A percentile compares a stretch with the other conserved stretches of the same genome.
phyloP scores from a whole-genome alignment of 306 rosid genomes.

The Sicyos edulis region DNA sequence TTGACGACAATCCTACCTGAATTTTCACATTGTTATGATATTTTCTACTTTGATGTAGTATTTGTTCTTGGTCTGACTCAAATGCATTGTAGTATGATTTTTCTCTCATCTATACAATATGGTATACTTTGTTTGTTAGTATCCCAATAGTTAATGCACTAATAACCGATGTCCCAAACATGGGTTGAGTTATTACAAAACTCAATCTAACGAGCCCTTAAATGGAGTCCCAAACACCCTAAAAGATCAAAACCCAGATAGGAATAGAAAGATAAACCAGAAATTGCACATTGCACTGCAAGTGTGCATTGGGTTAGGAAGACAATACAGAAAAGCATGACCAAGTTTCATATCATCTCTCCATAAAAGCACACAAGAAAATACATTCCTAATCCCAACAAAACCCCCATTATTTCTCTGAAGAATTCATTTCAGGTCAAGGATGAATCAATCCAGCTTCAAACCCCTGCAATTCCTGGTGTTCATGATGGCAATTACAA shows the following conservation, averaged over 20 bases:
- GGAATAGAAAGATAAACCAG: neutral
- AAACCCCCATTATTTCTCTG: neutral
- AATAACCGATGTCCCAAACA: too few relatives aligned
- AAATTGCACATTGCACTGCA: conserved; percentile 31
- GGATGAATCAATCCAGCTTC: conserved; percentile 24
- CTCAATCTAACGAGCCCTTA: too few relatives aligned
- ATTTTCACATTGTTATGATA: too few relatives aligned
- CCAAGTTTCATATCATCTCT: conserved; percentile 27
- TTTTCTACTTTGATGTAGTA: too few relatives aligned
- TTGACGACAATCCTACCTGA: too few relatives aligned
- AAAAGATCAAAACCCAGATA: neutral
- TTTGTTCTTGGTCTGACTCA: too few relatives aligned
- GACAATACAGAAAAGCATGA: conserved; percentile 24
- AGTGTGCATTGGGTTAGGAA: conserved; percentile 45
- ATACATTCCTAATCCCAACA: neutral
- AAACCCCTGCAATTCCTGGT: conserved; percentile 32
- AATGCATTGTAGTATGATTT: too few relatives aligned
- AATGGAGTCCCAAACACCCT: too few relatives aligned
- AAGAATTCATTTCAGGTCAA: neutral
- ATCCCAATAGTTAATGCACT: too few relatives aligned
- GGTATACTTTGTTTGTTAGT: too few relatives aligned
- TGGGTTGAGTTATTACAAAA: too few relatives aligned
- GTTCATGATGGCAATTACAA: conserved; percentile 24
- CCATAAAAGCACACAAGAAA: neutral
- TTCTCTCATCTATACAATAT: too few relatives aligned